Conservation (phyloP, 768 basidiomycete species). For the Astraeus odoratus region DNA sequence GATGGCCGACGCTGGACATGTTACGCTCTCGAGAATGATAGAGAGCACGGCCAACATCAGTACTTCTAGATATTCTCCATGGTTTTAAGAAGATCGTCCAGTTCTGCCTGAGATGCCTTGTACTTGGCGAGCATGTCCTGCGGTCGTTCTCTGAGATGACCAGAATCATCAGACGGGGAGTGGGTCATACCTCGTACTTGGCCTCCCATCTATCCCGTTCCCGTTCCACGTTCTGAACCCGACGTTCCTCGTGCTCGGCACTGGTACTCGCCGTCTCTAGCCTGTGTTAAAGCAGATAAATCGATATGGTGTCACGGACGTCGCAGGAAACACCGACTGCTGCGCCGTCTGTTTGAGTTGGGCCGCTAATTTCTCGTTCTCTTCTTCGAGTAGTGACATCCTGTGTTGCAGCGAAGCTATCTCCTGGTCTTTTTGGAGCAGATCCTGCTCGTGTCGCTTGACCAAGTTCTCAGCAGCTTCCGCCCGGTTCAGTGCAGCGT, state of each 20-base stretch:
- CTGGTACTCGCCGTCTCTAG: conserved; percentile 83
- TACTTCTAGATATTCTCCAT: background rate
- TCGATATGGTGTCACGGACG: background rate
- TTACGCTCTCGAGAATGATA: too few species aligned
- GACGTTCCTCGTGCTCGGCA: conserved; percentile 95
- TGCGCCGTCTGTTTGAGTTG: background rate
- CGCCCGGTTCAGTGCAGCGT: background rate
- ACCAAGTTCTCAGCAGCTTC: background rate
- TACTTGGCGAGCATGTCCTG: conserved; percentile 74
- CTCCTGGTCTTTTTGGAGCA: background rate
- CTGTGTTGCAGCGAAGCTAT: conserved; percentile 1
- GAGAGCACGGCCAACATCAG: too few species aligned
- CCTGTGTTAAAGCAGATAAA: conserved; percentile 41
- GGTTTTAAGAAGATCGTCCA: conserved; percentile 59
- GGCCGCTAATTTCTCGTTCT: background rate
- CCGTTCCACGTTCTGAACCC: conserved; percentile 76
- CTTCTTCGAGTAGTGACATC: background rate
- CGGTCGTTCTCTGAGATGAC: conserved; percentile 9
- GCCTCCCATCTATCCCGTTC: conserved; percentile 92
- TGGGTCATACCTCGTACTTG: conserved; percentile 79
- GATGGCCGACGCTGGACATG: too few species aligned
- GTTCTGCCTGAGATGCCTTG: conserved; percentile 64
- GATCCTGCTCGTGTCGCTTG: background rate
- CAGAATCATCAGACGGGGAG: background rate
- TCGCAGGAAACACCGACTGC: background rate